These are phyloP conservation scores for Vitis riparia DNA, from an alignment of 164 flowering plant genomes.

Conservation along the genomic window DNA sequence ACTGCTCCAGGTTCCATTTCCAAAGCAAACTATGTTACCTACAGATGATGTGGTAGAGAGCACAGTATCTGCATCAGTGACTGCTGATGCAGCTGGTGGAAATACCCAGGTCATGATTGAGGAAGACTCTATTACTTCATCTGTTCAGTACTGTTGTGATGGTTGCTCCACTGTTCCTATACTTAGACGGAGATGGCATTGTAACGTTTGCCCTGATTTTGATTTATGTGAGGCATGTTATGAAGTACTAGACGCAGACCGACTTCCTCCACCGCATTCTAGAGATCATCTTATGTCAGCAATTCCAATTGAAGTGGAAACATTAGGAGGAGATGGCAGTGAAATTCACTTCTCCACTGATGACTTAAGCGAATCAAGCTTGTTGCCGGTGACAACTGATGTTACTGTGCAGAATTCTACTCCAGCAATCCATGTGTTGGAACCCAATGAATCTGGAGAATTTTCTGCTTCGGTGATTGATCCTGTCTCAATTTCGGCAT, in stretches of 20 bases:
- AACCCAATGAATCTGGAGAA: conserved; percentile 71
- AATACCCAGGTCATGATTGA: conserved; percentile 82
- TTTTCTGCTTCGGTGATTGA: conserved; percentile 65
- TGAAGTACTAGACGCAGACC: conserved; percentile 86
- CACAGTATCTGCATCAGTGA: conserved; percentile 38
- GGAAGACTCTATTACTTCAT: conserved; percentile 89
- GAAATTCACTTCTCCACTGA: conserved; percentile 78
- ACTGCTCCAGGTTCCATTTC: conserved; percentile 98
- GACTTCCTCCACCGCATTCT: conserved; percentile 93
- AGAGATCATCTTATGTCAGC: conserved; percentile 99
- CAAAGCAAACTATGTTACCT: conserved; percentile 90
- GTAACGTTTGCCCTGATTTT: conserved; percentile 97
- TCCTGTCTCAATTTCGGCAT: conserved; percentile 90
- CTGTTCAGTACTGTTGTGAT: conserved; percentile 98
- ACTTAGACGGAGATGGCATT: conserved; percentile 94
- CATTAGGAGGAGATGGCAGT: conserved; percentile 75
- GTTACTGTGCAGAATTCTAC: conserved; percentile 51
- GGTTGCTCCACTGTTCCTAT: conserved; percentile 99
- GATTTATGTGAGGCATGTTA: conserved; percentile 98
- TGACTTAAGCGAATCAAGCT: conserved; percentile 59
- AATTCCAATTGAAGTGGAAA: conserved; percentile 90
- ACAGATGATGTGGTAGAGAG: conserved; percentile 78
- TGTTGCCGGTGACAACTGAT: conserved; percentile 47
- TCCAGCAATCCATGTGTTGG: conserved; percentile 81
- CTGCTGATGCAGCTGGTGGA: conserved; percentile 57